Evolutionary conservation across 2,329 filamentous ascomycete species (phyloP).

Genomic region (Aspergillus fumigatus): DNA sequence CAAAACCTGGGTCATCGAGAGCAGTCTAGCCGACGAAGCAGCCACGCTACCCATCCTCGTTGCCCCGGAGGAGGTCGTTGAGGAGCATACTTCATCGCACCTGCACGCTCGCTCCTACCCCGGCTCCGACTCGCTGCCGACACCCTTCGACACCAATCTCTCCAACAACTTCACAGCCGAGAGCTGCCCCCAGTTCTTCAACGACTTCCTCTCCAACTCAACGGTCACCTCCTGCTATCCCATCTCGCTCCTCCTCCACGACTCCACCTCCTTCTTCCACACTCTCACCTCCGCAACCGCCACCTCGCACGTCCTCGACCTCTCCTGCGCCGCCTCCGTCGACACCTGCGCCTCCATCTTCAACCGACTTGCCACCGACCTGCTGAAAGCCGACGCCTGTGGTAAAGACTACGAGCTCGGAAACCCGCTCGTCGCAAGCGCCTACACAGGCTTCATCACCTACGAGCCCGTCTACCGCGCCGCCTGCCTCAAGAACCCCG

Average conservation of each 20-base stretch:
- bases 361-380: conserved; percentile 57
- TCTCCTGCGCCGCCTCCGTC: conserved; percentile 66
- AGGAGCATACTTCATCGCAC: background rate
- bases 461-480: conserved; percentile 77
- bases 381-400: conserved; percentile 63
- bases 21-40: background rate
- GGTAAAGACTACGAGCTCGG: conserved; percentile 62
- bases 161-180: conserved; percentile 57
- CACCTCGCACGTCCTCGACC: conserved; percentile 74
- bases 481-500: conserved; percentile 68
- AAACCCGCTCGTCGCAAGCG: conserved; percentile 68
- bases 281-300: conserved; percentile 65
- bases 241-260: conserved; percentile 78
- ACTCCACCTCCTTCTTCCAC: conserved; percentile 79
- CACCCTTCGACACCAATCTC: conserved; percentile 62
- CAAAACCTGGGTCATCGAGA: background rate
- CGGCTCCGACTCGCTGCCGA: conserved; percentile 45
- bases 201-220: conserved; percentile 58
- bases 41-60: conserved; percentile 1
- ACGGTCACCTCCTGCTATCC: conserved; percentile 74
- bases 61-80: background rate
- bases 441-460: conserved; percentile 69
- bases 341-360: conserved; percentile 64
- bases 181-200: conserved; percentile 55
- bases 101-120: conserved; percentile 4